phyloP scores from a whole-genome alignment of 192 early-diverging fungal genomes.

The Coemansia sp. region DNA sequence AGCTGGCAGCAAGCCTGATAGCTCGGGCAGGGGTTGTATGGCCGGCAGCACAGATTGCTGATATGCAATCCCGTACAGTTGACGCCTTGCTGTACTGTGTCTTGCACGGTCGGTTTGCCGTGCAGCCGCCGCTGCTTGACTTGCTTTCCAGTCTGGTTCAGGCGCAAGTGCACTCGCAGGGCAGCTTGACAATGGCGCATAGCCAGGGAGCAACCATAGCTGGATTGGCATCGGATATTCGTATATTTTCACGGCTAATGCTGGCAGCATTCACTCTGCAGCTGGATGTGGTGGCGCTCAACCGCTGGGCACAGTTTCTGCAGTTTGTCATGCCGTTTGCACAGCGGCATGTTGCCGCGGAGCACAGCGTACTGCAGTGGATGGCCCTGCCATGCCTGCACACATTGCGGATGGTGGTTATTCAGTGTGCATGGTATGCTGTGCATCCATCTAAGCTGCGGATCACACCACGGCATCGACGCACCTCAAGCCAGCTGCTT shows the following conservation, averaged over 20 bases:
- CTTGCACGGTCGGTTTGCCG: slow-evolving; percentile 16
- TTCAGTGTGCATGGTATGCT: slow-evolving; percentile 37
- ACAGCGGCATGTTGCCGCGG: slow-evolving; percentile 14
- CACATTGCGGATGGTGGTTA: slow-evolving; percentile 29
- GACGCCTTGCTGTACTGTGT: slow-evolving; percentile 40
- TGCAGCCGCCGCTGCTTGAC: slow-evolving; percentile 41
- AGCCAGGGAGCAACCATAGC: neutral
- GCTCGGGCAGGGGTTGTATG: slow-evolving; percentile 17
- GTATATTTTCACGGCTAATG: slow-evolving; percentile 24
- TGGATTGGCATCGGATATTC: neutral
- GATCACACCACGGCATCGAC: neutral
- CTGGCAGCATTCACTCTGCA: slow-evolving; percentile 43
- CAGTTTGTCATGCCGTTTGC: slow-evolving; percentile 16
- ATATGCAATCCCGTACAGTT: slow-evolving; percentile 17
- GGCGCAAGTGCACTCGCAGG: slow-evolving; percentile 1
- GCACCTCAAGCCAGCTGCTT: slow-evolving; percentile 16
- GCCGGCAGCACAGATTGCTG: slow-evolving; percentile 16
- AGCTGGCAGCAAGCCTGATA: slow-evolving; percentile 19
- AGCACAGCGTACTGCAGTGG: slow-evolving; percentile 16
- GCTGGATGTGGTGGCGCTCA: slow-evolving; percentile 24
- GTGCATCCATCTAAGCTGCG: slow-evolving; percentile 8
- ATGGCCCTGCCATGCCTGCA: slow-evolving; percentile 43
- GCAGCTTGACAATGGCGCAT: neutral
- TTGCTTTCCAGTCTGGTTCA: slow-evolving; percentile 19
- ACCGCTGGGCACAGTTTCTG: slow-evolving; percentile 33